A percentile compares a stretch with the other conserved stretches of the same genome.
Conservation (phyloP, 768 basidiomycete genomes). For the Lentinus tigrinus region DNA sequence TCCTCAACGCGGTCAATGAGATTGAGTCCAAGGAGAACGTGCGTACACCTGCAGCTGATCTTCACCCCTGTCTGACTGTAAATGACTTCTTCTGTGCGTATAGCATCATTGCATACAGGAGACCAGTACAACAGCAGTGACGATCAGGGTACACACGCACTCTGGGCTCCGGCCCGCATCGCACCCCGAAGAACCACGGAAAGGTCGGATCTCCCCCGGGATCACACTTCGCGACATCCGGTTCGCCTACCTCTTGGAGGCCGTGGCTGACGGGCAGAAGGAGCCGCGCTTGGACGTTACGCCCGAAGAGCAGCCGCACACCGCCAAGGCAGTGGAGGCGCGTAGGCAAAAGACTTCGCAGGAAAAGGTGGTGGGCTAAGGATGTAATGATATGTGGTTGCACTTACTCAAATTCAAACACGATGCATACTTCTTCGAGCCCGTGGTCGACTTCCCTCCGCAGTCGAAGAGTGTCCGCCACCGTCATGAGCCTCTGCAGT, state of each 20-base stretch:
- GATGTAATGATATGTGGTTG: too few species aligned
- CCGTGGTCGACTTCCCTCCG: too few species aligned
- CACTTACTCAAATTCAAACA: too few species aligned
- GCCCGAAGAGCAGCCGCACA: not conserved
- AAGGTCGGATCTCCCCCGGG: slow-evolving; percentile 31
- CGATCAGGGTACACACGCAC: slow-evolving; percentile 10
- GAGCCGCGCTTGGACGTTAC: too few species aligned
- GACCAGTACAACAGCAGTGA: not conserved
- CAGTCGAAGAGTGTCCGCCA: too few species aligned
- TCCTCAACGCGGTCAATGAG: not conserved
- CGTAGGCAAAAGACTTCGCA: not conserved
- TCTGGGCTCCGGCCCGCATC: not conserved
- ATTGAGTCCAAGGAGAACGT: slow-evolving; percentile 6
- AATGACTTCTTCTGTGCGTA: not conserved
- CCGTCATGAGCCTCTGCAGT: too few species aligned
- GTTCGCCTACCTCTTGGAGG: slow-evolving; percentile 44
- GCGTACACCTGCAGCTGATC: not conserved
- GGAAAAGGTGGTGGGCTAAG: too few species aligned
- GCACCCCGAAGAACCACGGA: slow-evolving; percentile 1
- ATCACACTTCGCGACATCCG: slow-evolving; percentile 53
- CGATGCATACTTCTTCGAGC: too few species aligned
- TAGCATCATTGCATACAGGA: not conserved
- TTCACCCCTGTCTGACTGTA: not conserved
- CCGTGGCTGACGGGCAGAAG: not conserved
- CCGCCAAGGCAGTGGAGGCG: not conserved